Conservation (phyloP, 768 basidiomycete genomes). For the Pholiota microspora region DNA sequence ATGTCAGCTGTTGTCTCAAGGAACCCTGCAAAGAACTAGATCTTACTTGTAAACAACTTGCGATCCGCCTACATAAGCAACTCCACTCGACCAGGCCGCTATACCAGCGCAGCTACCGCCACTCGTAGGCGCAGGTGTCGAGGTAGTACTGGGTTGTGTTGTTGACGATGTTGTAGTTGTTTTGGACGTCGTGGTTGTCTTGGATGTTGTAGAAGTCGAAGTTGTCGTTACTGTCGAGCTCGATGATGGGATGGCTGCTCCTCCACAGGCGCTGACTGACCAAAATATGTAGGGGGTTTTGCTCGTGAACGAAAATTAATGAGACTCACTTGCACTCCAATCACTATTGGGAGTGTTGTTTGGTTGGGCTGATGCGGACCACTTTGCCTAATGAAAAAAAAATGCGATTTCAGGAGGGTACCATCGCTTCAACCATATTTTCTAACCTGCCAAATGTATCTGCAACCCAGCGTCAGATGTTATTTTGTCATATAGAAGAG, state of each 20-base stretch:
- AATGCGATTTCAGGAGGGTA: not conserved
- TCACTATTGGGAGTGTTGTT: constrained; percentile 48
- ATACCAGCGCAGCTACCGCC: constrained; percentile 45
- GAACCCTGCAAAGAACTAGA: constrained; percentile 8
- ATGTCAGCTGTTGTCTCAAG: constrained; percentile 3
- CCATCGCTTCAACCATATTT: no score
- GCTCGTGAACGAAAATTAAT: not conserved
- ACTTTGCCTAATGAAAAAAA: constrained; percentile 50
- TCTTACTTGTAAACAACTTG: constrained; percentile 53
- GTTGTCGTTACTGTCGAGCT: constrained; percentile 16
- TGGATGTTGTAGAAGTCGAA: constrained; percentile 15
- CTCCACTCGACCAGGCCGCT: constrained; percentile 46
- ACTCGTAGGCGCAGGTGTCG: constrained; percentile 28
- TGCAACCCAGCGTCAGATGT: constrained; percentile 19
- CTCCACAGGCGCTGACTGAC: constrained; percentile 57
- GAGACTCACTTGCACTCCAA: constrained; percentile 62
- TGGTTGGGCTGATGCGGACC: constrained; percentile 50
- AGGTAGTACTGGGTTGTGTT: constrained; percentile 16
- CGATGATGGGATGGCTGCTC: constrained; percentile 23
- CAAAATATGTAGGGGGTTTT: constrained; percentile 20
- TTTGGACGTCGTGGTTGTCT: not conserved
- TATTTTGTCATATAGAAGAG: not conserved
- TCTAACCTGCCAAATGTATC: constrained; percentile 63
- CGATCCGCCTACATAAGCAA: constrained; percentile 49
- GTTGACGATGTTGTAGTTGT: constrained; percentile 22